phyloP scores from a whole-genome alignment of 345 rosid species.

The Physaria fendleri region DNA sequence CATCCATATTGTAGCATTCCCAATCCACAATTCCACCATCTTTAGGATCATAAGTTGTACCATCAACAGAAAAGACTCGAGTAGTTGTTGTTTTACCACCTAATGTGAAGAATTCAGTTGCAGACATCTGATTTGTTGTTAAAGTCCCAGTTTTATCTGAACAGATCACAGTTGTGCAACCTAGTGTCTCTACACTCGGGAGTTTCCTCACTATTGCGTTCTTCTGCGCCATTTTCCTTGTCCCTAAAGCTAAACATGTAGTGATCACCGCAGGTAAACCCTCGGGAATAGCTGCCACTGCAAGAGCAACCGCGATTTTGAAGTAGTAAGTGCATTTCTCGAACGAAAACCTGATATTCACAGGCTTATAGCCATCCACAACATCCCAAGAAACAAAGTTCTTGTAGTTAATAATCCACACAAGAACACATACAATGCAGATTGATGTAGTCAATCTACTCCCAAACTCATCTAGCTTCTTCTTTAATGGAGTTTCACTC shows the following conservation, averaged over 20 bases:
- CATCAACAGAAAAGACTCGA: constrained; percentile 63
- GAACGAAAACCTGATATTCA: constrained; percentile 61
- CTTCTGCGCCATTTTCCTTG: constrained; percentile 93
- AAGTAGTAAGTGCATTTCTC: constrained; percentile 90
- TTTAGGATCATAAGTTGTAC: constrained; percentile 93
- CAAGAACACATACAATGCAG: constrained; percentile 67
- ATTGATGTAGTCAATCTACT: constrained; percentile 65
- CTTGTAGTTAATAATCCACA: constrained; percentile 81
- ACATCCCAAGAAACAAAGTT: constrained; percentile 76
- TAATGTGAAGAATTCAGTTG: constrained; percentile 64
- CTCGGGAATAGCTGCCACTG: constrained; percentile 95
- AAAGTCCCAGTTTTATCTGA: constrained; percentile 93
- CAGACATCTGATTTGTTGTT: constrained; percentile 96
- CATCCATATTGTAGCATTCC: constrained; percentile 77
- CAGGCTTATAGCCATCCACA: constrained; percentile 61
- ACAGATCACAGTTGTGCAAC: constrained; percentile 96
- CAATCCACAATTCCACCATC: constrained; percentile 90
- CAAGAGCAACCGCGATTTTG: constrained; percentile 91
- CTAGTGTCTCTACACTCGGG: constrained; percentile 91
- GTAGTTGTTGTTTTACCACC: constrained; percentile 53
- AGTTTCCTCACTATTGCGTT: constrained; percentile 86
- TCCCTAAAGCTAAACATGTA: constrained; percentile 80
- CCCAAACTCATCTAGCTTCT: constrained; percentile 87
- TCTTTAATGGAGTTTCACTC: constrained; percentile 78
- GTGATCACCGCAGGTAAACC: constrained; percentile 97